Percentiles rank a stretch among this genome's conserved stretches.
Conservation (phyloP, 2,329 filamentous ascomycete genomes). For the Blastomyces emzantsi region DNA sequence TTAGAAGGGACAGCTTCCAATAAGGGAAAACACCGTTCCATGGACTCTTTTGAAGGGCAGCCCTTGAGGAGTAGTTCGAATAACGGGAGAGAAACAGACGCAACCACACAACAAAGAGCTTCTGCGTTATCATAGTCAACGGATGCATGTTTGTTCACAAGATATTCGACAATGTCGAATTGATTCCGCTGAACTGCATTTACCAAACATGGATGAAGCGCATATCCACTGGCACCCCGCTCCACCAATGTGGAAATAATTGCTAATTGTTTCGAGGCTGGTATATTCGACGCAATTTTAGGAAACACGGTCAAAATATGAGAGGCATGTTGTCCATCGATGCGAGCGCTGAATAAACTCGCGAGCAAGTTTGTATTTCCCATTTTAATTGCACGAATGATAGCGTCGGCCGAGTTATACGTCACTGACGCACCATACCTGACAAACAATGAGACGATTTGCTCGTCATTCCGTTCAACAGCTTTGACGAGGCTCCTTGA, state of each 20-base stretch:
- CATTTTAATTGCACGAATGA: constrained; percentile 43
- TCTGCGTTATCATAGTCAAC: constrained; percentile 21
- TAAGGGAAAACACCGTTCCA: constrained; percentile 14
- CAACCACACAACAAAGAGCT: constrained; percentile 18
- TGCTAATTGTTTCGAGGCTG: constrained; percentile 15
- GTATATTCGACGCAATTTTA: constrained; percentile 9
- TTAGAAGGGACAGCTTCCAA: constrained; percentile 10
- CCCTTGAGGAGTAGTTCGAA: constrained; percentile 16
- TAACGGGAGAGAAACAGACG: constrained; percentile 10
- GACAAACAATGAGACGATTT: constrained; percentile 48
- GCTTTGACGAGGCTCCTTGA: constrained; percentile 44
- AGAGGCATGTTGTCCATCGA: constrained; percentile 37
- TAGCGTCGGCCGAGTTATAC: constrained; percentile 42
- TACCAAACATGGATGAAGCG: constrained; percentile 18
- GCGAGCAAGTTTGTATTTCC: constrained; percentile 42
- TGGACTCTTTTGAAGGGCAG: constrained; percentile 13
- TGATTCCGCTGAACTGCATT: constrained; percentile 19
- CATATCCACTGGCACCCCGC: constrained; percentile 17
- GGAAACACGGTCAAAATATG: constrained; percentile 33
- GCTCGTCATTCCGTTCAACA: constrained; percentile 43
- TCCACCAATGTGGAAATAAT: constrained; percentile 17
- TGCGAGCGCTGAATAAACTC: constrained; percentile 40
- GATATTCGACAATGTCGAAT: constrained; percentile 16
- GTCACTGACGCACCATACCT: constrained; percentile 48
- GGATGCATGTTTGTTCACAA: constrained; percentile 19